A percentile compares a stretch with the other conserved stretches of the same genome.
These are phyloP conservation scores for Globisporangium cystogenes DNA, from an alignment of 352 stramenopile species.

Conservation along the genomic window DNA sequence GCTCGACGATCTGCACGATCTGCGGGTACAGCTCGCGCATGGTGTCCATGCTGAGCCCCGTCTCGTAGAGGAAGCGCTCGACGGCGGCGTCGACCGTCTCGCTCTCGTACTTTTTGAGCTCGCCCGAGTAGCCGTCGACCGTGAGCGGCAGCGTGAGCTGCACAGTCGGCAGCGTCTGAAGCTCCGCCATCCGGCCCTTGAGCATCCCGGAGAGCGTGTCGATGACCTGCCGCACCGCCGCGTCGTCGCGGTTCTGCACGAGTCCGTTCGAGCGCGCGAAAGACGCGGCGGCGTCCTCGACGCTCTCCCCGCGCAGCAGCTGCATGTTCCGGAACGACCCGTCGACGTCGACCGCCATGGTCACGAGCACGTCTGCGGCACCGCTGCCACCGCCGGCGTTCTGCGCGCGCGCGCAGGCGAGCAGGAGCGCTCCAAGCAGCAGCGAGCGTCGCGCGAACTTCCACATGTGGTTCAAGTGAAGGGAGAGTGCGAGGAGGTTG, in stretches of 20 bases:
- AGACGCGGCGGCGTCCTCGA: slow-evolving; percentile 48
- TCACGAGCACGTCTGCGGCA: slow-evolving; percentile 52
- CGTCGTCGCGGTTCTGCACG: slow-evolving; percentile 37
- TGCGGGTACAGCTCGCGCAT: slow-evolving; percentile 64
- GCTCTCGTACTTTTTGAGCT: slow-evolving; percentile 58
- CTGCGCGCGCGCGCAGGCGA: slow-evolving; percentile 11
- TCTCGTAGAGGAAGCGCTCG: slow-evolving; percentile 62
- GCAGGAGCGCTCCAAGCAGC: slow-evolving; percentile 21
- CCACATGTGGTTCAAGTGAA: slow-evolving; percentile 14
- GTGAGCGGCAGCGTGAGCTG: slow-evolving; percentile 57
- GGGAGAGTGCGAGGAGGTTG: background rate
- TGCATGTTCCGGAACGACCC: slow-evolving; percentile 52
- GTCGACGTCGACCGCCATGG: slow-evolving; percentile 59
- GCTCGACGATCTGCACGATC: slow-evolving; percentile 45
- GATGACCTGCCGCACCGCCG: slow-evolving; percentile 44
- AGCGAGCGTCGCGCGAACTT: slow-evolving; percentile 10
- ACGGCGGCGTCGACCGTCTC: slow-evolving; percentile 50
- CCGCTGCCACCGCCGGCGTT: slow-evolving; percentile 22
- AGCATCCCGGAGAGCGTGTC: slow-evolving; percentile 63
- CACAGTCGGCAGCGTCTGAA: slow-evolving; percentile 38
- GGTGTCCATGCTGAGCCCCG: slow-evolving; percentile 48
- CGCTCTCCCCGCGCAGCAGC: slow-evolving; percentile 62
- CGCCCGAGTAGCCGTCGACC: slow-evolving; percentile 37
- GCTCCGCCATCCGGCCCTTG: slow-evolving; percentile 52
- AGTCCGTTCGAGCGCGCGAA: slow-evolving; percentile 66